A percentile compares a stretch with the other conserved stretches of the same genome.
phyloP scores from a whole-genome alignment of 495 filamentous ascomycete species.

The Glarea lozoyensis region DNA sequence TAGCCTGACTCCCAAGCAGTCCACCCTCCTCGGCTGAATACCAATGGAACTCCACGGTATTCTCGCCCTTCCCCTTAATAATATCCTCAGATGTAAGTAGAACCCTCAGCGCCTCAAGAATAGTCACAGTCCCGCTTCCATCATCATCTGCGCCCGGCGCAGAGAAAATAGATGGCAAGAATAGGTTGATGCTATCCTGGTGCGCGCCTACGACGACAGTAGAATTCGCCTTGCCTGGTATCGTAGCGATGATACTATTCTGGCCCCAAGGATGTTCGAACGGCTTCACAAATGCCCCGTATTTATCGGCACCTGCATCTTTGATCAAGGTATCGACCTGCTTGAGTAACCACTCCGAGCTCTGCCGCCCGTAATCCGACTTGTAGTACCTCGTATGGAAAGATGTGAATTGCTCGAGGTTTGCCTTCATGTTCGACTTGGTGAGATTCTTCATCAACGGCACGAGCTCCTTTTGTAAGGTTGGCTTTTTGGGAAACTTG shows the following conservation, averaged over 20 bases:
- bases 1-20: constrained; percentile 52
- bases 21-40: constrained; percentile 91
- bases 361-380: constrained; percentile 75
- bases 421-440: constrained; percentile 67
- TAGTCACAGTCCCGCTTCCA: constrained; percentile 50
- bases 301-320: constrained; percentile 56
- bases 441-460: constrained; percentile 59
- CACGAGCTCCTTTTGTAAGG: constrained; percentile 54
- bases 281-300: constrained; percentile 58
- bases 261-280: constrained; percentile 88
- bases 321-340: constrained; percentile 66
- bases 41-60: constrained; percentile 95
- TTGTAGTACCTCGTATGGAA: constrained; percentile 90
- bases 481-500: constrained; percentile 59
- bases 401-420: constrained; percentile 68
- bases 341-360: constrained; percentile 76
- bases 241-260: constrained; percentile 82
- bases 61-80: constrained; percentile 44
- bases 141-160: constrained; percentile 55
- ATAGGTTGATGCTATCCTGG: constrained; percentile 36
- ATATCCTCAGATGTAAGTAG: constrained; percentile 38
- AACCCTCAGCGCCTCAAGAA: constrained; percentile 52
- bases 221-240: constrained; percentile 77
- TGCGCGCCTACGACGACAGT: constrained; percentile 69
- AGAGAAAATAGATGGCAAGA: constrained; percentile 73